These are phyloP conservation scores for Trypanosomatidae sp. DNA, from an alignment of 208 protist genomes.

Conservation along the genomic window DNA sequence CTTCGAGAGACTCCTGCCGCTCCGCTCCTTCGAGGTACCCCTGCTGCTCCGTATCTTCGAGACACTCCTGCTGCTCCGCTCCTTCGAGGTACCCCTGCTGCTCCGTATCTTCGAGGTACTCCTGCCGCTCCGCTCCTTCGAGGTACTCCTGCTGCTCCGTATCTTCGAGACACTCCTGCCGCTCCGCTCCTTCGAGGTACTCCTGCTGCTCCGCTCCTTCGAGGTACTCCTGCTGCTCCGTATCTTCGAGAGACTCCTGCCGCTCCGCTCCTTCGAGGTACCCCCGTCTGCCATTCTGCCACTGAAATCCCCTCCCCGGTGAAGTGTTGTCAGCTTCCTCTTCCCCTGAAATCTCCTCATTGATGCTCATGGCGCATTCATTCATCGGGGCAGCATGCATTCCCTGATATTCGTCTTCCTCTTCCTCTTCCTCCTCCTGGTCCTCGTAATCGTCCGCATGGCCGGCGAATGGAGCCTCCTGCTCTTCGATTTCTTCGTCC, in stretches of 20 bases:
- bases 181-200: conserved; percentile 3
- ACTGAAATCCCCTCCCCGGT: not conserved
- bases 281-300: not conserved
- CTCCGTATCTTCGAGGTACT: not conserved
- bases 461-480: not conserved
- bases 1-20: not conserved
- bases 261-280: conserved; percentile 1
- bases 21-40: conserved; percentile 13
- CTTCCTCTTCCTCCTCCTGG: conserved; percentile 4
- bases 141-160: not conserved
- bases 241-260: not conserved
- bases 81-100: conserved; percentile 7
- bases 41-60: conserved; percentile 3
- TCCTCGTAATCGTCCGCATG: not conserved
- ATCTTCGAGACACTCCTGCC: not conserved
- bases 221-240: not conserved
- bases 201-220: not conserved
- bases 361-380: conserved; percentile 16
- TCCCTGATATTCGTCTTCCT: conserved; percentile 14
- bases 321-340: conserved; percentile 4
- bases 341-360: conserved; percentile 14
- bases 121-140: conserved; percentile 3
- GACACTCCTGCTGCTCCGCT: conserved; percentile 6
- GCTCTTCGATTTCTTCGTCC: conserved; percentile 16
- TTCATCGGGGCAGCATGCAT: not conserved